phyloP scores from a whole-genome alignment of 179 eudicot genomes.

The Beta macrorhiza region DNA sequence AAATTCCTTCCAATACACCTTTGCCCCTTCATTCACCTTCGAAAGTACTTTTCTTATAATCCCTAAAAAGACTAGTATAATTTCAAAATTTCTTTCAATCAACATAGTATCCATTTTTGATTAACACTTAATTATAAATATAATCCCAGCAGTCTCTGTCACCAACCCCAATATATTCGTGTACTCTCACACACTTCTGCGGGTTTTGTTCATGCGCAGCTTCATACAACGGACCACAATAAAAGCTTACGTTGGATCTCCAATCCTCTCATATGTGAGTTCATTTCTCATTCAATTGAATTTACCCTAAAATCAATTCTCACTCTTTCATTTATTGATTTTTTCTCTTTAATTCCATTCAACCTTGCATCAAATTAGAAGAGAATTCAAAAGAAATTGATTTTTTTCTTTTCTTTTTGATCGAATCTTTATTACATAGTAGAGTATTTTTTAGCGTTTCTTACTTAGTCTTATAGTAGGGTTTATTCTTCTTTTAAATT shows the following conservation, averaged over 20 bases:
- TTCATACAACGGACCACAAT: constrained; percentile 18
- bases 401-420: constrained; percentile 3
- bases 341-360: neutral
- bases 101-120: no score
- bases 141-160: no score
- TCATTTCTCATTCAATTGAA: neutral
- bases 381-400: neutral
- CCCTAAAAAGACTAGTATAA: no score
- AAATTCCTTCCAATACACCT: no score
- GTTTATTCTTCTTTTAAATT: constrained; percentile 2
- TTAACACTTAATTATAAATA: no score
- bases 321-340: neutral
- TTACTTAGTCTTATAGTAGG: constrained; percentile 22
- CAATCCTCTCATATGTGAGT: constrained; percentile 26
- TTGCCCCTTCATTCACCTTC: no score
- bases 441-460: neutral
- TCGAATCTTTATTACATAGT: neutral
- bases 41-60: no score
- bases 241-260: constrained; percentile 17
- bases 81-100: no score
- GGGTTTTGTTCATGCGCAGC: constrained; percentile 22
- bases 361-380: constrained; percentile 7
- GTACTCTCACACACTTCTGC: constrained; percentile 4
- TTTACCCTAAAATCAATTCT: neutral
- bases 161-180: neutral